Percentiles rank a stretch among this genome's conserved stretches.
Conservation (phyloP, 2,329 filamentous ascomycete genomes). For the Aspergillus glaucus region DNA sequence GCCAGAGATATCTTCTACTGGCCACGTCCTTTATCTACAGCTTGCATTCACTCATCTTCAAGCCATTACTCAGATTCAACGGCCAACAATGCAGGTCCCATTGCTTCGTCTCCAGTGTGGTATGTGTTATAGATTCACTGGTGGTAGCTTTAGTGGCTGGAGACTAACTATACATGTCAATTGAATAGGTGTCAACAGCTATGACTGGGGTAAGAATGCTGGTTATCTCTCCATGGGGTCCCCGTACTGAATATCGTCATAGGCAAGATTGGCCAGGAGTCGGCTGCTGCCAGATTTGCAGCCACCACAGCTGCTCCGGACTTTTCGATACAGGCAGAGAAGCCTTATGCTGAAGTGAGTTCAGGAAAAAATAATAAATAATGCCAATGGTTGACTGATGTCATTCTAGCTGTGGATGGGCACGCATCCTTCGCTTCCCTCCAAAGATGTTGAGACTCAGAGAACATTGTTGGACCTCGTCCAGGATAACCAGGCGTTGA, state of each 20-base stretch:
- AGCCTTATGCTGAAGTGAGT: conserved; percentile 86
- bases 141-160: neutral
- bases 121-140: conserved; percentile 26
- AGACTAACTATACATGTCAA: conserved; percentile 5
- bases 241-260: conserved; percentile 24
- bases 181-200: conserved; percentile 78
- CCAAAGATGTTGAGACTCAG: conserved; percentile 77
- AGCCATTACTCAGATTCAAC: conserved; percentile 1
- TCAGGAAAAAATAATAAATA: neutral
- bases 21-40: conserved; percentile 1
- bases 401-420: conserved; percentile 87
- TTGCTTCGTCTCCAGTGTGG: conserved; percentile 67
- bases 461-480: conserved; percentile 82
- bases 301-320: conserved; percentile 70
- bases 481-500: conserved; percentile 74
- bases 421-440: conserved; percentile 92
- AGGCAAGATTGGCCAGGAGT: conserved; percentile 82
- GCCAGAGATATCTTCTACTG: neutral
- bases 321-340: conserved; percentile 74
- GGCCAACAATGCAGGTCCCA: conserved; percentile 62
- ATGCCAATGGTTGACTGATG: neutral
- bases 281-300: conserved; percentile 83
- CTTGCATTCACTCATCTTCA: neutral
- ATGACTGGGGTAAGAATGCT: conserved; percentile 73
- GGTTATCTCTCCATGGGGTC: conserved; percentile 19